A percentile compares a stretch with the other conserved stretches of the same genome.
Evolutionary conservation across 768 basidiomycete species (phyloP).

Genomic region (Roridomyces roridus): DNA sequence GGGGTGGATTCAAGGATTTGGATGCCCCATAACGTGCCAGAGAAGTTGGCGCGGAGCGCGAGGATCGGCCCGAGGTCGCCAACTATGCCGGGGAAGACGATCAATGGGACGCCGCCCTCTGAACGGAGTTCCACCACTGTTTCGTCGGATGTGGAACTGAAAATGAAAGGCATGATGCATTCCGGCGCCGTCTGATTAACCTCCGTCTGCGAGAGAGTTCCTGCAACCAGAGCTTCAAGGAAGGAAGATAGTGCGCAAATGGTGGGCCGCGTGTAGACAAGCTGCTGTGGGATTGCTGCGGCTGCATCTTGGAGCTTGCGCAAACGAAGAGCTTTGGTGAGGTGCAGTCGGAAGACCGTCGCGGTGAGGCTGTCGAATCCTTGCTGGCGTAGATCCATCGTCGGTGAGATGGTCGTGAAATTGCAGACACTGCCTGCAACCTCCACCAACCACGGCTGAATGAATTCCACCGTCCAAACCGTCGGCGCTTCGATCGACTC

Average conservation of each 20-base stretch:
- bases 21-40: neutral
- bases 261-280: conserved; percentile 51
- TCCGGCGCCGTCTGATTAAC: no score
- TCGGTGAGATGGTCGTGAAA: conserved; percentile 1
- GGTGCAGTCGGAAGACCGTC: conserved; percentile 41
- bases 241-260: no score
- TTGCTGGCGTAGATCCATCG: no score
- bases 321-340: conserved; percentile 34
- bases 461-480: conserved; percentile 27
- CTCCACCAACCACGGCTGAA: conserved; percentile 31
- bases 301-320: conserved; percentile 14
- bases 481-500: conserved; percentile 30
- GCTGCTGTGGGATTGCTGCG: conserved; percentile 34
- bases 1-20: neutral
- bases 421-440: conserved; percentile 25
- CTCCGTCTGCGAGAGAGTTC: no score
- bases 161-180: no score
- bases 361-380: conserved; percentile 39
- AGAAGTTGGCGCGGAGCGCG: neutral
- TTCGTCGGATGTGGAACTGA: no score
- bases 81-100: conserved; percentile 6
- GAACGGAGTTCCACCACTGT: conserved; percentile 14
- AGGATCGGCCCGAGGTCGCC: neutral
- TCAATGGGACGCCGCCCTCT: conserved; percentile 1
- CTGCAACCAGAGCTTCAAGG: no score